Base-by-base conservation (phyloP, 2,329 filamentous ascomycete genomes). In the Trichocomaceae sp. region DNA sequence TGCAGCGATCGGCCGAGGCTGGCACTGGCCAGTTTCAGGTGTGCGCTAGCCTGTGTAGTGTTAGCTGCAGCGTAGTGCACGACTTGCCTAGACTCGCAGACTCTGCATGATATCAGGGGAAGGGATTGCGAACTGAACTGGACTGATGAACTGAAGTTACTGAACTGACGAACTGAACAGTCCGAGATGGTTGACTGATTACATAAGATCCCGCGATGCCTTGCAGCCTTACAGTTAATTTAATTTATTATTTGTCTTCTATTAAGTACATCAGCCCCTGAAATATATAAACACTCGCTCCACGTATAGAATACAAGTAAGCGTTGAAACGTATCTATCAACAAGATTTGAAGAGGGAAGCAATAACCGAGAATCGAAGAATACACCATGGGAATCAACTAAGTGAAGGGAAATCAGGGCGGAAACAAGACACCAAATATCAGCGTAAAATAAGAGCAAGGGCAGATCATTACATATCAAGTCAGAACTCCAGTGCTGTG, bases 331-430 rank as follows among this genome's bases (percentile, higher is more conserved):
- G 35, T 56, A 52, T 52, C 54, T 56, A 56, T 52, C 47, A 41
- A 20, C 29, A 41, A 51, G 44, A 48, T 41, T n/a, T 41, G 50
- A 45, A 55, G 47, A 50, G 15, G 33, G 5, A 52, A 47, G 48
- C 48, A 52, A 49, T 51, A 44, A 53, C 33, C 51, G 51, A 53
- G 51, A 53, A 47, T 37, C 39, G 44, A 47, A 47, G 35, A 49
- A 50, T 44, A 56, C 54, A 56, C 50, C 54, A 50, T 49, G 54
- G 54, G 48, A 51, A 52, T 52, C 54, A 56, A n/a, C n/a, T n/a
- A n/a, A 50, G 54, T 29, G 31, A 56, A 48, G 26, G 52, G 17
- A 52, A 52, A 49, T 20, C 37, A 39, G 48, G 19, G 35, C 39
- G n/a, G n/a, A 49, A 37, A 42, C 42, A 17, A 47, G 50, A 46